Evolutionary conservation across 192 early-diverging fungal genomes (phyloP).

Genomic region (Martensiomyces pterosporus): DNA sequence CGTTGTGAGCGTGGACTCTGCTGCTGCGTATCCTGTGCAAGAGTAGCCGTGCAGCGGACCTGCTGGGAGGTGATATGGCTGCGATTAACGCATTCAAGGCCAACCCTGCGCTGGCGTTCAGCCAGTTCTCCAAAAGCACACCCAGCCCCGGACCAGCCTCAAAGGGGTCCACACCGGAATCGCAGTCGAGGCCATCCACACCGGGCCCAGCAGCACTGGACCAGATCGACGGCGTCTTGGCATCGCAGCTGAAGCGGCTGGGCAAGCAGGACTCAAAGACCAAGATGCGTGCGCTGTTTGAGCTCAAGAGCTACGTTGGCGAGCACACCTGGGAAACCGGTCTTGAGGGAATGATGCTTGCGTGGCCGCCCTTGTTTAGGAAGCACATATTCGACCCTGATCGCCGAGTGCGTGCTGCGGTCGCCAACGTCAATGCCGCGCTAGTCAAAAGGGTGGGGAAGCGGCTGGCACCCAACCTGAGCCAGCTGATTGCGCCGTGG

Average conservation of each 20-base stretch:
- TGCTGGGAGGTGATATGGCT: slow-evolving; percentile 34
- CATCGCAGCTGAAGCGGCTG: slow-evolving; percentile 78
- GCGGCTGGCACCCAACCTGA: slow-evolving; percentile 74
- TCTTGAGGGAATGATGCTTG: slow-evolving; percentile 37
- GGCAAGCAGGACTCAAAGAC: slow-evolving; percentile 86
- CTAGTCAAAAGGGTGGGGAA: slow-evolving; percentile 67
- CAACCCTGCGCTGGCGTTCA: slow-evolving; percentile 59
- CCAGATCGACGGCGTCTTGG: slow-evolving; percentile 56
- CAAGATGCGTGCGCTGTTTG: slow-evolving; percentile 81
- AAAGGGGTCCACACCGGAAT: slow-evolving; percentile 5
- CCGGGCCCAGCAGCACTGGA: slow-evolving; percentile 33
- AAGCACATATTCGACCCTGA: slow-evolving; percentile 67
- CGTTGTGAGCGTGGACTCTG: too few relatives aligned
- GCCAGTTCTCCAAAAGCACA: slow-evolving; percentile 56
- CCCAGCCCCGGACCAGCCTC: slow-evolving; percentile 9
- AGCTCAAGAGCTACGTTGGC: slow-evolving; percentile 60
- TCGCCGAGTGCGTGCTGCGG: slow-evolving; percentile 71
- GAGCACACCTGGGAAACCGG: slow-evolving; percentile 52
- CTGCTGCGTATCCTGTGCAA: too few relatives aligned
- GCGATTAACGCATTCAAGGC: slow-evolving; percentile 49
- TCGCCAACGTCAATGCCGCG: slow-evolving; percentile 61
- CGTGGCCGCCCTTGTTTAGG: slow-evolving; percentile 34
- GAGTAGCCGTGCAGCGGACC: slow-evolving; percentile 40
- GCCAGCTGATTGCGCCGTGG: slow-evolving; percentile 82
- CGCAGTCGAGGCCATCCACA: slow-evolving; percentile 8